Base-by-base conservation (phyloP, 164 flowering plant species). In the Cinnamomum micranthum region DNA sequence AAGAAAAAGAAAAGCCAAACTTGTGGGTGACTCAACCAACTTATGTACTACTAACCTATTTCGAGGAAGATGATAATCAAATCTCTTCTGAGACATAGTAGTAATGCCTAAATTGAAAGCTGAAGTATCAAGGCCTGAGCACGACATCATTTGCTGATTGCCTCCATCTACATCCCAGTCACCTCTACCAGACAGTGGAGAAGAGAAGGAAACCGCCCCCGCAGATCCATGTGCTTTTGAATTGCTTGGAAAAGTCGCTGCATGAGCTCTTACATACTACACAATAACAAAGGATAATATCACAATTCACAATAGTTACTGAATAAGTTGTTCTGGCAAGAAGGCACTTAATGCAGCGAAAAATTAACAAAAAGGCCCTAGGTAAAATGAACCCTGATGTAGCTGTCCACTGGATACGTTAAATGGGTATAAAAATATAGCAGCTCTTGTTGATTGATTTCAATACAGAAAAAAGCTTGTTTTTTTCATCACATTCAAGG, bases 61-160 rank as follows among this genome's bases (percentile, higher is more conserved):
- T 70, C 90, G 77, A 17, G 91, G 94, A 78, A 86, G 90, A 22
- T 73, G 82, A 78, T 87, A 85, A 62, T 82, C 80, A 72, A 77
- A 70, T 73, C 87, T 84, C 73, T 31, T 78, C 62, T 83, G 86
- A 75, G 77, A 17, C 11, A 35, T 50, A 23, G 67, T 20, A 20
- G 74, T 74, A 77, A 27, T 62, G 60, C 78, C 47, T 52, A 63
- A 33, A 58, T 66, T 78, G 73, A 24, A 65, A 17, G 68, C 47
- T 68, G 74, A 75, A 71, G 65, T 67, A 71, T 70, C 63, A 23
- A 71, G 79, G 75, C 75, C 69, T n/a, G 77, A 75, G 77, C 77
- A 66, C 71, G 80, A 74, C 2, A 79, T 71, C 75, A 71, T 65
- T 4, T 31, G 33, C n/a, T 70, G 81, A 59, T 31, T 72, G 71